Conservation (phyloP, 306 rosid species). For the Trichosanthes cucumerina region DNA sequence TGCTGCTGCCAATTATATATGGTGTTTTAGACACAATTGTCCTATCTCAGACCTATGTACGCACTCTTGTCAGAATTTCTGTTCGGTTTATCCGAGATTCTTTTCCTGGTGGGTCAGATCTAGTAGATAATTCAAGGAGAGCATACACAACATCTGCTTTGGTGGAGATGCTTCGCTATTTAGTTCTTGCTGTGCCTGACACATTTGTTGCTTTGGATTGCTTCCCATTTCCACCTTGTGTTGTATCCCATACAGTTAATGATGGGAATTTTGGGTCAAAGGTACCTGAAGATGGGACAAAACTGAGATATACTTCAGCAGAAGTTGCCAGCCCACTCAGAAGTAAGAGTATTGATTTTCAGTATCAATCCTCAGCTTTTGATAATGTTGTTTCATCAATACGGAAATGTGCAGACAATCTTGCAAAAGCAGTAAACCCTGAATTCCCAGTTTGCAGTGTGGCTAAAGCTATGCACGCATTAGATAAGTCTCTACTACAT, state of each 20-base stretch:
- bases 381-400: constrained; percentile 56
- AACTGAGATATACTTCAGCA: constrained; percentile 39
- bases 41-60: constrained; percentile 79
- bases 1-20: constrained; percentile 77
- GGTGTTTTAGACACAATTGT: constrained; percentile 78
- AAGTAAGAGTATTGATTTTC: constrained; percentile 63
- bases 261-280: constrained; percentile 60
- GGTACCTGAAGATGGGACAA: constrained; percentile 46
- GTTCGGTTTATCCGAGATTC: constrained; percentile 68
- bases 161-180: constrained; percentile 84
- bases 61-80: constrained; percentile 65
- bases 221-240: constrained; percentile 76
- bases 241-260: constrained; percentile 46
- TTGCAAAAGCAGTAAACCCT: constrained; percentile 65
- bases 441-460: constrained; percentile 59
- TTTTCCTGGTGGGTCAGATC: constrained; percentile 93
- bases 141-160: constrained; percentile 66
- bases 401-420: constrained; percentile 54
- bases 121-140: constrained; percentile 81
- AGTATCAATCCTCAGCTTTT: constrained; percentile 61
- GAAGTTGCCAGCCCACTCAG: constrained; percentile 36
- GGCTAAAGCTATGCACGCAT: constrained; percentile 65
- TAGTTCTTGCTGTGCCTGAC: constrained; percentile 72
- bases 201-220: constrained; percentile 91
- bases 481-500: constrained; percentile 63